Evolutionary conservation across 2,329 filamentous ascomycete species (phyloP), one percentile per base, ranked within the genome.

Genomic region (Fonsecaea erecta): DNA sequence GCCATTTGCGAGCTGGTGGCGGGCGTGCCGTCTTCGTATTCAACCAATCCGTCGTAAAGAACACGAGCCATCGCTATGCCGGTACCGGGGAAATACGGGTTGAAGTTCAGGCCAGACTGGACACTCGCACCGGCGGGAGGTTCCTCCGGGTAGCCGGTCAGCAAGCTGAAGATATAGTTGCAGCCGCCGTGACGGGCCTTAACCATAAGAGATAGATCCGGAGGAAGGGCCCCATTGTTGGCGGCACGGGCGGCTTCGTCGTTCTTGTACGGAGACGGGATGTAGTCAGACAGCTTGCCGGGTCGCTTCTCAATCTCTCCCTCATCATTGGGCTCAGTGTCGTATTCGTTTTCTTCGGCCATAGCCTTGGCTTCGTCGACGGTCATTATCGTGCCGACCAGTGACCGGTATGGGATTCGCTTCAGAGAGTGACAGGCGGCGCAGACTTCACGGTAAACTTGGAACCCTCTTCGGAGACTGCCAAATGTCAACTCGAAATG

Each of bases 81-180:
- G 74, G 95, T 98, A 77, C 95, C 95, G 64, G 95, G 95, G 89
- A 99, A 99, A 86, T 97, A 99, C 67, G 95, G 95, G 88, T 99
- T 99, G 88, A 99, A 99, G 89, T 98, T 97, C 82, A 99, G 89
- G 76, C 95, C 95, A 68, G 89, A 88, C 74, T 88, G 89, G 66
- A 99, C 90, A 74, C 86, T 83, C 69, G 91, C 93, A 78, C 95
- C 95, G 58, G 95, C 92, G 60, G 95, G 95, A 66, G 92, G 86
- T 83, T 99, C 95, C 73, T 99, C 95, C 67, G 95, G 95, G 82
- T 99, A 99, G 74, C 95, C 95, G 63, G 95, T 99, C 77, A 99
- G 84, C 79, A 99, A 86, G 79, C 85, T 92, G 88, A 98, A 99
- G 83, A 99, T 92, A 86, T 99, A 99, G 84, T 99, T 86, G 87